Base-by-base conservation (phyloP, 495 filamentous ascomycete genomes). In the Xylona heveae region DNA sequence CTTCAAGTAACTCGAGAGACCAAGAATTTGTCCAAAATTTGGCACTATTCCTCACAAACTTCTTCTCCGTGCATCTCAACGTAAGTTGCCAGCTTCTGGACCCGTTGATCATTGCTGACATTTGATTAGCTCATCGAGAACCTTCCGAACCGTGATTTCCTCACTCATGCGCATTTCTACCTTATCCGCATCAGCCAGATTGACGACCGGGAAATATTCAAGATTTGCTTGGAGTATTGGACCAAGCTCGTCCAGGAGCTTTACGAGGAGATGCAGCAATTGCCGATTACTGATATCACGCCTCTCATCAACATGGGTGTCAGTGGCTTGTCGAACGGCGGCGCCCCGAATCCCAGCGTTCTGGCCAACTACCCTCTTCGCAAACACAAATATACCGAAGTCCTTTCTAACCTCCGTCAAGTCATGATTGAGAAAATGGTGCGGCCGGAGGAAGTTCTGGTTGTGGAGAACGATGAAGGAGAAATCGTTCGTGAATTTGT, bases 361-460 rank as follows among this genome's bases (percentile, higher is more conserved):
- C 61, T 95, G 30, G 69, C 66, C 39, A 85, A 78, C 50, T 90
- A 84, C 44, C 83, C 90, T 14, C 62, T 99, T 15, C 71, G 90
- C 20, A 95, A 95, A 58, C 85, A 99, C 59, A 92, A 92, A 52
- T 99, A 95, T 49, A 72, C 72, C 38, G 81, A 91, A 42, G 75
- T 99, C 9, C 58, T 99, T 13, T 82, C 84, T 6, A 93, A 92
- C 47, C 62, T 99, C 28, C 74, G 88, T 36, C 74, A 80, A 24
- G 88, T 99, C 25, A 99, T 99, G 88, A 94, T 99, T 40, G 88
- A 99, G 59, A 91, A 93, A 55, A 95, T 99, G 88, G 88, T 95
- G 18, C 63, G 81, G 22, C 88, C 88, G 4, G 88, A 99, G 55
- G 90, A 95, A 57, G 90, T 99, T n/a, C 51, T 99, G 38, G 83